phyloP scores from a whole-genome alignment of 2,329 filamentous ascomycete genomes.

The Trichoderma hamatum region DNA sequence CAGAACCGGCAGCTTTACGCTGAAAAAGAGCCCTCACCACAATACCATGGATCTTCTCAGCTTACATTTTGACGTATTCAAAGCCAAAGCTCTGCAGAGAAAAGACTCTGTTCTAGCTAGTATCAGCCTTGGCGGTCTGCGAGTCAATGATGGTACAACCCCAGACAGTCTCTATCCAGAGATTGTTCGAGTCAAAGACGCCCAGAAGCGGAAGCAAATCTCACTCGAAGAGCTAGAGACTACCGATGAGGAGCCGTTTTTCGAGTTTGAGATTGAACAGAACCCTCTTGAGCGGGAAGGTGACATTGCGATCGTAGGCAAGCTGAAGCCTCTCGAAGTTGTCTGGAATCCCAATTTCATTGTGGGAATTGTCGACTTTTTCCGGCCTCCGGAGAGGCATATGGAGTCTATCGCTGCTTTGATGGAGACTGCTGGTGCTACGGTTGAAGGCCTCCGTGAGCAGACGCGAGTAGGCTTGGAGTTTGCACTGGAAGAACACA shows the following conservation, averaged over 20 bases:
- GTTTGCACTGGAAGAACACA: constrained; percentile 96
- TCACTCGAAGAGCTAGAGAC: constrained; percentile 59
- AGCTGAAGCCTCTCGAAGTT: constrained; percentile 92
- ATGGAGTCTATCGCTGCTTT: constrained; percentile 98
- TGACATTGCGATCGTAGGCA: constrained; percentile 86
- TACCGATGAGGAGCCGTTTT: constrained; percentile 72
- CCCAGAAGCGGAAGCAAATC: constrained; percentile 55
- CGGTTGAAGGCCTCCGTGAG: constrained; percentile 90
- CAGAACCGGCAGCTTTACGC: constrained; percentile 93
- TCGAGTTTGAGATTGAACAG: constrained; percentile 89
- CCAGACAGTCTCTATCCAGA: constrained; percentile 89
- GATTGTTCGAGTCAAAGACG: constrained; percentile 94
- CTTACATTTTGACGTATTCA: constrained; percentile 92
- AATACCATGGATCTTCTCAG: constrained; percentile 80
- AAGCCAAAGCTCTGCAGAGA: constrained; percentile 83
- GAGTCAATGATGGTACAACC: constrained; percentile 95
- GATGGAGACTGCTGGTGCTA: constrained; percentile 93
- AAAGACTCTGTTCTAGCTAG: constrained; percentile 90
- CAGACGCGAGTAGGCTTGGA: constrained; percentile 95
- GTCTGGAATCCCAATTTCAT: constrained; percentile 97
- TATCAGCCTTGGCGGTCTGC: constrained; percentile 86
- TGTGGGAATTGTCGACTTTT: constrained; percentile 90
- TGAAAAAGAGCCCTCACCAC: constrained; percentile 69
- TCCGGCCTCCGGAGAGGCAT: constrained; percentile 92
- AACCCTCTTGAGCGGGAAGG: constrained; percentile 92